Percentiles rank a stretch among this genome's conserved stretches.
Conservation (phyloP, 192 early-diverging fungal species). For the Spizellomyces sp. region DNA sequence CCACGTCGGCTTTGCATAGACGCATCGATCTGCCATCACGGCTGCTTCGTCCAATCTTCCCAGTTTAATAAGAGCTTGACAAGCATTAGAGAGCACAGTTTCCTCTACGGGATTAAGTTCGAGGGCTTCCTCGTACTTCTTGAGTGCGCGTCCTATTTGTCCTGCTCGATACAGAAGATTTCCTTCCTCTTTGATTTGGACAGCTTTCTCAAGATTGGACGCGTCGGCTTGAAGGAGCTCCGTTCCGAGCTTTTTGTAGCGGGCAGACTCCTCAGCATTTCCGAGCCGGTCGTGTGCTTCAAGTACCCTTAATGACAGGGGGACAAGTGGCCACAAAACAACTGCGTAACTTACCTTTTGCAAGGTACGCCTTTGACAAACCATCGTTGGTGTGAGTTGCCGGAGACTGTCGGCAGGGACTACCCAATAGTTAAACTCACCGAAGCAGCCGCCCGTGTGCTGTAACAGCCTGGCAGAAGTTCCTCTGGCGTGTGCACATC, state of each 20-base stretch:
- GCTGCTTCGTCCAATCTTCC: background rate
- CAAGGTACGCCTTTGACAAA: no score
- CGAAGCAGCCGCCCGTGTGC: constrained; percentile 32
- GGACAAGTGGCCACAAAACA: no score
- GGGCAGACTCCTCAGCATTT: constrained; percentile 14
- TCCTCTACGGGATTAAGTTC: constrained; percentile 20
- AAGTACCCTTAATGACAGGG: no score
- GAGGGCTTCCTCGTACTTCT: constrained; percentile 24
- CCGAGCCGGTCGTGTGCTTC: constrained; percentile 20
- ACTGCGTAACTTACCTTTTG: no score
- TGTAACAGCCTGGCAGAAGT: constrained; percentile 35
- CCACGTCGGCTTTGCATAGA: no score
- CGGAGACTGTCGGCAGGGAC: no score
- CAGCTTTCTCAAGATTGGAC: constrained; percentile 3
- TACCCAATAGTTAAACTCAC: background rate
- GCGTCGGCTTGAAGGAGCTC: constrained; percentile 34
- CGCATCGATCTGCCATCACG: no score
- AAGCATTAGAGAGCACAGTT: constrained; percentile 28
- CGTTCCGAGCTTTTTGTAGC: constrained; percentile 33
- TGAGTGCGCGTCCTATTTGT: constrained; percentile 10
- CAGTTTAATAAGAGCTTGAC: constrained; percentile 19
- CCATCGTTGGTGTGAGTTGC: no score
- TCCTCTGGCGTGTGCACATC: constrained; percentile 27
- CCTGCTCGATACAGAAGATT: constrained; percentile 28
- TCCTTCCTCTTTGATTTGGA: constrained; percentile 32